Conservation (phyloP, 257 asterid genomes). For the Forsythia suspensa region DNA sequence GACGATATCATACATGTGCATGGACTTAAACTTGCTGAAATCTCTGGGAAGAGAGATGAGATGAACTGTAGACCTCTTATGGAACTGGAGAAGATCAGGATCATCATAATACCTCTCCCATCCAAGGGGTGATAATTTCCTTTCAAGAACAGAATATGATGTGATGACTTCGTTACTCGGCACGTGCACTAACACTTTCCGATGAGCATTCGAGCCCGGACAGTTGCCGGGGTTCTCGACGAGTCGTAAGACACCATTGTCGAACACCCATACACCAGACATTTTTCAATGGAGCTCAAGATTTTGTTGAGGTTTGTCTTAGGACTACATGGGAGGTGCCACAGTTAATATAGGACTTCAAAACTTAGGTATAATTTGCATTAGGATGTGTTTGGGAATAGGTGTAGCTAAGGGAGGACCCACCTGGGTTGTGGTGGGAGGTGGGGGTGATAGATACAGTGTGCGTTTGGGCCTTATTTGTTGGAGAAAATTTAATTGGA, state of each 20-base stretch:
- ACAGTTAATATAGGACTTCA: conserved; percentile 35
- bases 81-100: conserved; percentile 65
- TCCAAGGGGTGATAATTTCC: conserved; percentile 46
- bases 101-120: conserved; percentile 84
- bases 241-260: conserved; percentile 56
- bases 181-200: conserved; percentile 53
- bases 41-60: conserved; percentile 75
- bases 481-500: conserved; percentile 28
- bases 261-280: conserved; percentile 81
- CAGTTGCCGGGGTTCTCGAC: conserved; percentile 56
- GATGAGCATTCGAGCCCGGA: conserved; percentile 25
- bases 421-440: neutral
- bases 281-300: conserved; percentile 23
- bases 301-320: neutral
- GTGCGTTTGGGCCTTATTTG: conserved; percentile 2
- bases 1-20: conserved; percentile 64
- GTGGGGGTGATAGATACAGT: neutral
- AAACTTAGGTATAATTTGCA: neutral
- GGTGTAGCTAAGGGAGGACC: neutral
- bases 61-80: conserved; percentile 61
- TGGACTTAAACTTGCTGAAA: conserved; percentile 61
- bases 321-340: conserved; percentile 23
- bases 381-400: conserved; percentile 6
- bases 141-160: conserved; percentile 56
- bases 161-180: conserved; percentile 48